These are phyloP conservation scores for Zygosaccharomyces pseudobailii DNA, from an alignment of 1,139 yeast species.

Conservation along the genomic window DNA sequence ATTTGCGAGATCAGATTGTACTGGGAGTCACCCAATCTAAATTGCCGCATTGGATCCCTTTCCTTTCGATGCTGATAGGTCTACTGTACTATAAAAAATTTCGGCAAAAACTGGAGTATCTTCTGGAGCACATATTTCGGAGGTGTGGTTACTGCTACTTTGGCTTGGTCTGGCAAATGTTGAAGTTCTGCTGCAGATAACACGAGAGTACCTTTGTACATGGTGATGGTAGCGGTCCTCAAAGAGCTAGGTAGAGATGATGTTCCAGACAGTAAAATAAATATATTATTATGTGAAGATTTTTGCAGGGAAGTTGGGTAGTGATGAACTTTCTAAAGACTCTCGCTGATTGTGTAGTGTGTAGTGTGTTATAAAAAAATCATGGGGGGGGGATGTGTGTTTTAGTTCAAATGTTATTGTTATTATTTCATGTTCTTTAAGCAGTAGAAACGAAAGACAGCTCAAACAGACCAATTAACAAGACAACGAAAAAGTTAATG, in stretches of 20 bases:
- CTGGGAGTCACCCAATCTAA: not conserved
- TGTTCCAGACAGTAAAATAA: not conserved
- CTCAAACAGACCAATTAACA: too few relatives aligned
- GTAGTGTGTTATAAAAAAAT: not conserved
- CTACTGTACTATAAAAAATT: too few relatives aligned
- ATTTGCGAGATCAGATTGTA: not conserved
- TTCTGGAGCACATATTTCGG: not conserved
- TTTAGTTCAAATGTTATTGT: not conserved
- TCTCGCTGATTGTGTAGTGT: not conserved
- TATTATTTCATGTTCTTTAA: too few relatives aligned
- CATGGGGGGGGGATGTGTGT: not conserved
- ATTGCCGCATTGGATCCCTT: not conserved
- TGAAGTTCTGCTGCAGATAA: not conserved
- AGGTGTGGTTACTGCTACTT: not conserved
- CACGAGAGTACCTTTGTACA: not conserved
- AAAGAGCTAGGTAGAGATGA: not conserved
- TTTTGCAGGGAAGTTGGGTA: not conserved
- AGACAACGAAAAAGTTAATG: too few relatives aligned
- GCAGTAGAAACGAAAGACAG: too few relatives aligned
- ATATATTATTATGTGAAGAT: not conserved
- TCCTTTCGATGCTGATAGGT: too few relatives aligned
- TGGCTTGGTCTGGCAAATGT: constrained; percentile 1
- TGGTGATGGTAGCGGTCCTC: not conserved
- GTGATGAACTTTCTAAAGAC: not conserved
- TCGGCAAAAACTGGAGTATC: not conserved